These are phyloP conservation scores for Coemansia sp. DNA, from an alignment of 192 early-diverging fungal species.

Conservation along the genomic window DNA sequence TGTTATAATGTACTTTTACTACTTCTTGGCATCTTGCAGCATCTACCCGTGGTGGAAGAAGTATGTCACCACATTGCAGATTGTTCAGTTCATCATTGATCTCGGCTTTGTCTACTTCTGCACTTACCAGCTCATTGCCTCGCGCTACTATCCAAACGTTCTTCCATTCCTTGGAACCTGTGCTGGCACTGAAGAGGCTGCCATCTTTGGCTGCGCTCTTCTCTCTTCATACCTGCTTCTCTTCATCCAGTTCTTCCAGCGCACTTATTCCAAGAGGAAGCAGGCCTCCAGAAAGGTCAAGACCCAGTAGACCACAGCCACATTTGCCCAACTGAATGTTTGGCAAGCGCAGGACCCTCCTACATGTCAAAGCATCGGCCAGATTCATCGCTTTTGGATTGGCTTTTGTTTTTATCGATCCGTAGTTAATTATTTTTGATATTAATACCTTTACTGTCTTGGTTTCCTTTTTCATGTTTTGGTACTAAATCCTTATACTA, in stretches of 20 bases:
- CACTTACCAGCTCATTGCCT: slow-evolving; percentile 80
- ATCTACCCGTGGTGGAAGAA: slow-evolving; percentile 92
- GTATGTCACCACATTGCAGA: slow-evolving; percentile 88
- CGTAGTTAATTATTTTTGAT: neutral
- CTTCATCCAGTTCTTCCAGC: slow-evolving; percentile 89
- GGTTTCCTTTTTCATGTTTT: neutral
- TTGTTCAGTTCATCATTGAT: slow-evolving; percentile 88
- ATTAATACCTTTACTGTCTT: neutral
- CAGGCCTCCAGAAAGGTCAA: slow-evolving; percentile 48
- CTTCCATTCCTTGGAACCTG: slow-evolving; percentile 68
- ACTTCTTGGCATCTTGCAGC: slow-evolving; percentile 74
- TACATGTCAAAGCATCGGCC: neutral
- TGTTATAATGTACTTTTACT: slow-evolving; percentile 92
- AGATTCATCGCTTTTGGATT: neutral
- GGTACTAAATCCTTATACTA: neutral
- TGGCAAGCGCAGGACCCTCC: neutral
- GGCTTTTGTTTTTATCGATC: neutral
- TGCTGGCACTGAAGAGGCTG: slow-evolving; percentile 73
- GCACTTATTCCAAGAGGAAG: slow-evolving; percentile 70
- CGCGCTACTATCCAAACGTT: slow-evolving; percentile 59
- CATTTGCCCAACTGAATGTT: neutral
- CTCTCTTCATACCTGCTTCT: slow-evolving; percentile 80
- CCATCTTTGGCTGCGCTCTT: slow-evolving; percentile 79
- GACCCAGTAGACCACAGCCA: slow-evolving; percentile 35
- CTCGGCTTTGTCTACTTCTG: slow-evolving; percentile 82